Percentiles rank a stretch among this genome's conserved stretches.
Evolutionary conservation across 2,329 filamentous ascomycete species (phyloP).

Genomic region (Fusarium fujikuroi): DNA sequence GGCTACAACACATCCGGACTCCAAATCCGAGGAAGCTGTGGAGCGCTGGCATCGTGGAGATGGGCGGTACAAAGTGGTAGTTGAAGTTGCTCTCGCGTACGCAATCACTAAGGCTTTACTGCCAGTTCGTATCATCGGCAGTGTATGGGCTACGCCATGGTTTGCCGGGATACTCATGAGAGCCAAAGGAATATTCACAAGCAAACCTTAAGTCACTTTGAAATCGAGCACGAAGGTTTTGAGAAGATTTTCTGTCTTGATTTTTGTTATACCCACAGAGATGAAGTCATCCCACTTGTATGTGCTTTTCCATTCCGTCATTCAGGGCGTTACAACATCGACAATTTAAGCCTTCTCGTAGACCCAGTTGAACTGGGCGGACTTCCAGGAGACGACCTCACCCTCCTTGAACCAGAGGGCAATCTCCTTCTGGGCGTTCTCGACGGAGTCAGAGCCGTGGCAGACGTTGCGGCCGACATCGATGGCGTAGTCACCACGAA

Average conservation of each 20-base stretch:
- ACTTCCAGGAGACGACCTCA: slow-evolving; percentile 88
- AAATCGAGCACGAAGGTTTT: slow-evolving; percentile 9
- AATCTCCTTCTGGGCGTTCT: slow-evolving; percentile 99
- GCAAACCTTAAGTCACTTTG: slow-evolving; percentile 39
- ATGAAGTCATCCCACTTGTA: slow-evolving; percentile 40
- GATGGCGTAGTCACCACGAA: slow-evolving; percentile 93
- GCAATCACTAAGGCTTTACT: slow-evolving; percentile 88
- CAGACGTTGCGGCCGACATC: slow-evolving; percentile 94
- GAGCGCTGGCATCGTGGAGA: slow-evolving; percentile 54
- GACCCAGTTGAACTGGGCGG: slow-evolving; percentile 88
- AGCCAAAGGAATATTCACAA: slow-evolving; percentile 46
- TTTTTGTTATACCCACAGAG: slow-evolving; percentile 37
- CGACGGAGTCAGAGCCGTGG: slow-evolving; percentile 98
- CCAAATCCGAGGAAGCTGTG: slow-evolving; percentile 46
- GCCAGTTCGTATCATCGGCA: slow-evolving; percentile 78
- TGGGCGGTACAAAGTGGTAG: slow-evolving; percentile 64
- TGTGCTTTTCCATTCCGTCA: slow-evolving; percentile 40
- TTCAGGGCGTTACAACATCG: slow-evolving; percentile 36
- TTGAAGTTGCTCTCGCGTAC: slow-evolving; percentile 87
- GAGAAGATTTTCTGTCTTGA: slow-evolving; percentile 41
- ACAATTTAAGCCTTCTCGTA: slow-evolving; percentile 82
- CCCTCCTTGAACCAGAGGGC: slow-evolving; percentile 95
- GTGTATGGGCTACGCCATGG: slow-evolving; percentile 92
- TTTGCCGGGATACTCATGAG: slow-evolving; percentile 77
- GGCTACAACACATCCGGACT: slow-evolving; percentile 2